phyloP scores from a whole-genome alignment of 2,329 filamentous ascomycete species.

The Nemania sp. region DNA sequence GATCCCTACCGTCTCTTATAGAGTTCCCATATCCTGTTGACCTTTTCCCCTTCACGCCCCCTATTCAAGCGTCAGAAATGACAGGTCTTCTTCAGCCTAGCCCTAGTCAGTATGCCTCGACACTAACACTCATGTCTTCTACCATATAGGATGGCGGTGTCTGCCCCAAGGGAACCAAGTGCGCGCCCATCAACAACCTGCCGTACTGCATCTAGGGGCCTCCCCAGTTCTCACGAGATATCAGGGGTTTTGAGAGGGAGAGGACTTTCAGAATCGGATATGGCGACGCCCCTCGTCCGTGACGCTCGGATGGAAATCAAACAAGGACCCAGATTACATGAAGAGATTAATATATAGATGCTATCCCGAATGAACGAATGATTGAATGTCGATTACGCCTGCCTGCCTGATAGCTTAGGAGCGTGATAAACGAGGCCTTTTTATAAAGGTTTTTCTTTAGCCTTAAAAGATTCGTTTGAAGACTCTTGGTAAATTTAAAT shows the following conservation, averaged over 20 bases:
- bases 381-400: neutral
- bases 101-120: neutral
- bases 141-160: constrained; percentile 33
- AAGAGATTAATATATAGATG: neutral
- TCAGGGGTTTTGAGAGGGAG: neutral
- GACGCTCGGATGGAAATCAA: neutral
- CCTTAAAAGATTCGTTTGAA: too few species aligned
- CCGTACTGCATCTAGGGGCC: constrained; percentile 37
- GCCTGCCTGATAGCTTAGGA: too few species aligned
- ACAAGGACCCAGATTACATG: neutral
- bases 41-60: neutral
- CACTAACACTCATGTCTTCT: constrained; percentile 4
- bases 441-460: too few species aligned
- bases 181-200: constrained; percentile 37
- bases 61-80: neutral
- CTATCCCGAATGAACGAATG: constrained; percentile 16
- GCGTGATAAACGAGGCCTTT: too few species aligned
- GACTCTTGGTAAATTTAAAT: too few species aligned
- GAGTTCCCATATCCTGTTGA: too few species aligned
- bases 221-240: neutral
- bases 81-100: neutral
- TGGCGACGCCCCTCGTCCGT: neutral
- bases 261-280: neutral
- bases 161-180: constrained; percentile 32
- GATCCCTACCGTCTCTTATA: too few species aligned